phyloP scores from a whole-genome alignment of 2,329 filamentous ascomycete genomes.

The Sphaerulina musiva region DNA sequence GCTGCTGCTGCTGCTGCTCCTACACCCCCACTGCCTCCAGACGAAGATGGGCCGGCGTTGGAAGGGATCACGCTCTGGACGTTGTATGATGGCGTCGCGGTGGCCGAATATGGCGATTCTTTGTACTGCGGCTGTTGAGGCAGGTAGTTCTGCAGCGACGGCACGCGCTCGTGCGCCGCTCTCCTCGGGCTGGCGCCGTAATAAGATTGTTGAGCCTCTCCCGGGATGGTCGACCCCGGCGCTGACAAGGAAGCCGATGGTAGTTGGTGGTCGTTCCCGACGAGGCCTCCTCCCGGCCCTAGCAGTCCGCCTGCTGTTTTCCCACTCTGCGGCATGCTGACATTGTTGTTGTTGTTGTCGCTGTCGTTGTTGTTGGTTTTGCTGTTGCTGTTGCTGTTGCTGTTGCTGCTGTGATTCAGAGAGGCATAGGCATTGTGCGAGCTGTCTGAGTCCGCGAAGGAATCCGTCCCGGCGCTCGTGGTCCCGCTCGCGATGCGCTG shows the following conservation, averaged over 20 bases:
- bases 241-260: constrained; percentile 17
- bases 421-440: neutral
- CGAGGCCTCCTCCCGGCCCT: neutral
- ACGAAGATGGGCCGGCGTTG: constrained; percentile 30
- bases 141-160: constrained; percentile 35
- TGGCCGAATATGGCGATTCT: constrained; percentile 43
- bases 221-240: constrained; percentile 28
- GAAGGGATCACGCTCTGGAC: constrained; percentile 21
- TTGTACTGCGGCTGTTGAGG: constrained; percentile 43
- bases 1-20: neutral
- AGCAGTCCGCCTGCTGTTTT: constrained; percentile 15
- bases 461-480: constrained; percentile 41
- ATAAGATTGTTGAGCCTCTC: constrained; percentile 39
- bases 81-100: constrained; percentile 35
- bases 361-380: neutral
- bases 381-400: no score
- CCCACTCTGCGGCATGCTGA: constrained; percentile 2
- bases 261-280: constrained; percentile 31
- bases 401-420: neutral
- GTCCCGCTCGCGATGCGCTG: constrained; percentile 30
- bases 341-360: neutral
- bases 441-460: constrained; percentile 33
- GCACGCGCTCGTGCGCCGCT: constrained; percentile 46
- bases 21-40: neutral
- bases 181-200: constrained; percentile 35